These are phyloP conservation scores for Nothomitra cinnamomea DNA, from an alignment of 2,329 filamentous ascomycete genomes.

Conservation along the genomic window DNA sequence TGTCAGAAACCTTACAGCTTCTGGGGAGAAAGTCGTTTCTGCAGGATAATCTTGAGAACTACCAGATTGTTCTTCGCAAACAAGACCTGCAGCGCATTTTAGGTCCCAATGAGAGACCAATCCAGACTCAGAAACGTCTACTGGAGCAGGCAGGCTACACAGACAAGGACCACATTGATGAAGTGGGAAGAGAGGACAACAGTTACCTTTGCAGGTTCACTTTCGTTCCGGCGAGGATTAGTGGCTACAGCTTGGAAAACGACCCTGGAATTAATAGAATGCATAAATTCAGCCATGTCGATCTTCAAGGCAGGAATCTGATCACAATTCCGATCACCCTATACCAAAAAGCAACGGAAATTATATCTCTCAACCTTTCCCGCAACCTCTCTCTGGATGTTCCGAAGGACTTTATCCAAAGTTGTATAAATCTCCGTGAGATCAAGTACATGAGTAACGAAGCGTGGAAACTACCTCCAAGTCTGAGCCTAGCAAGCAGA, in stretches of 20 bases:
- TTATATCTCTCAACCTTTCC: conserved; percentile 87
- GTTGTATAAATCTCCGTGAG: conserved; percentile 77
- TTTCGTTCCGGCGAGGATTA: conserved; percentile 79
- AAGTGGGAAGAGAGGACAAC: conserved; percentile 90
- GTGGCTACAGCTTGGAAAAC: conserved; percentile 46
- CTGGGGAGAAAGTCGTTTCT: conserved; percentile 89
- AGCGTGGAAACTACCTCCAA: conserved; percentile 67
- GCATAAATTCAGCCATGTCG: conserved; percentile 86
- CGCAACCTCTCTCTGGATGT: conserved; percentile 83
- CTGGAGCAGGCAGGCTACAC: conserved; percentile 86
- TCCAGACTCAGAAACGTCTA: conserved; percentile 80
- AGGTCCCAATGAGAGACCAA: conserved; percentile 58
- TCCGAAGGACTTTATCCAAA: conserved; percentile 89
- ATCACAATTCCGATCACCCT: conserved; percentile 89
- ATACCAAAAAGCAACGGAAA: conserved; percentile 81
- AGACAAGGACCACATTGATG: conserved; percentile 71
- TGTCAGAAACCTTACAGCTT: conserved; percentile 73
- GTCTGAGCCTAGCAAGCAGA: conserved; percentile 61
- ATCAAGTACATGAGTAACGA: conserved; percentile 96
- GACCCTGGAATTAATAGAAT: conserved; percentile 69
- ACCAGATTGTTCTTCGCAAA: conserved; percentile 88
- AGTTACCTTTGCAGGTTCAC: conserved; percentile 93
- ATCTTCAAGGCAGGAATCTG: conserved; percentile 76
- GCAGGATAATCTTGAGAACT: conserved; percentile 79
- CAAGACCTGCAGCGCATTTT: conserved; percentile 78